Base-by-base conservation (phyloP, 2,329 filamentous ascomycete genomes). In the Pseudocercospora macadamiae region DNA sequence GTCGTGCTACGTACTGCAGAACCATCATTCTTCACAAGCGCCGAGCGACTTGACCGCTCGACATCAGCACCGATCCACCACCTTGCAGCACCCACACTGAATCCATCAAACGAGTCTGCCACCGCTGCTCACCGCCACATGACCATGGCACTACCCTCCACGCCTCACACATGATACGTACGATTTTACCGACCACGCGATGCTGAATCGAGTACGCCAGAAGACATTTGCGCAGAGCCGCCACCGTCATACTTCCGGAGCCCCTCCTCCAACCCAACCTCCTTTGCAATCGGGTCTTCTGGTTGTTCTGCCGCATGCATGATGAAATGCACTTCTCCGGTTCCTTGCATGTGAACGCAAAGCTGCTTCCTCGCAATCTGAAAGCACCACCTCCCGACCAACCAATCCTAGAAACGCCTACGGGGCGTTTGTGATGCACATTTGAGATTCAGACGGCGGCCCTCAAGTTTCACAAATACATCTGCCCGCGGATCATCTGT, bases 401-500 rank as follows among this genome's bases (percentile, higher is more conserved):
- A 45, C 48, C 48, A 51, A 51, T 51, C 26, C 32, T n/a, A 51
- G 9, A 14, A 5, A 36, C 28, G 28, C 28, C 48, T 16, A 19
- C 48, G 34, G 26, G 48, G 28, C 28, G 28, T 23, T 36, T 19
- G 26, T 51, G 48, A 34, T 19, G 48, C 48, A 25, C 48, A 51
- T 51, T 18, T 18, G 26, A 51, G 48, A 51, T 51, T 25, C 23
- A 25, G 19, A 14, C 14, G 48, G 28, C 28, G 26, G 19, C n/a
- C 28, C 23, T 51, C 47, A 51, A 6, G 26, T 30, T 51, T 30
- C 47, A 34, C 47, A 34, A n/a, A n/a, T 45, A 16, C 19, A 34
- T 51, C 21, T 32, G 47, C 47, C n/a, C 14, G 47, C 47, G 47
- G 47, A 51, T 51, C 48, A 21, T 32, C 16, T 51, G 48, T 18